Conservation (phyloP, 1,139 yeast genomes). For the Yamadazyma friedrichii region DNA sequence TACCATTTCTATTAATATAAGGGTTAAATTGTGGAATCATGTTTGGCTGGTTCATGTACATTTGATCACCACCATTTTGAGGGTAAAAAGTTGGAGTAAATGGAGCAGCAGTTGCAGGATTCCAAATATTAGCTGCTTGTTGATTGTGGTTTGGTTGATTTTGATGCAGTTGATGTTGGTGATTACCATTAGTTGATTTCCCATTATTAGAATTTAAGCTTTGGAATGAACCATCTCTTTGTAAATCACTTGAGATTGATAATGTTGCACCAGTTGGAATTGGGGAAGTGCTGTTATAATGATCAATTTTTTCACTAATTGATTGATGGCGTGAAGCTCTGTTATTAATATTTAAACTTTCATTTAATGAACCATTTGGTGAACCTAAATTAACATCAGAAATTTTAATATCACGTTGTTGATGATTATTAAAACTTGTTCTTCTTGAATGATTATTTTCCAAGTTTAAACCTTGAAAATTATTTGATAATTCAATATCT, state of each 20-base stretch:
- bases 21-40: slow-evolving; percentile 17
- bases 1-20: slow-evolving; percentile 7
- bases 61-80: slow-evolving; percentile 4
- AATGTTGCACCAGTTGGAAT: slow-evolving; percentile 45
- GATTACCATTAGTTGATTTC: neutral
- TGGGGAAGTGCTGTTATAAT: slow-evolving; percentile 52
- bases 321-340: slow-evolving; percentile 54
- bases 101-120: slow-evolving; percentile 60
- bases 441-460: slow-evolving; percentile 38
- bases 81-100: slow-evolving; percentile 44
- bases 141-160: neutral
- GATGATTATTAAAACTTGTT: slow-evolving; percentile 43
- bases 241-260: slow-evolving; percentile 28
- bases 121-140: slow-evolving; percentile 49
- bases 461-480: slow-evolving; percentile 28
- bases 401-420: slow-evolving; percentile 12
- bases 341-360: slow-evolving; percentile 47
- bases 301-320: slow-evolving; percentile 64
- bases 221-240: slow-evolving; percentile 5
- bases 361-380: slow-evolving; percentile 52
- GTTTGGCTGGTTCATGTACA: slow-evolving; percentile 14
- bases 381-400: slow-evolving; percentile 19
- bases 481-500: slow-evolving; percentile 56
- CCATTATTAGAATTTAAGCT: neutral
- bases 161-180: slow-evolving; percentile 2